A percentile compares a stretch with the other conserved stretches of the same genome.
These are phyloP conservation scores for Pseudogymnoascus sp. DNA, from an alignment of 2,329 filamentous ascomycete species.

Conservation along the genomic window DNA sequence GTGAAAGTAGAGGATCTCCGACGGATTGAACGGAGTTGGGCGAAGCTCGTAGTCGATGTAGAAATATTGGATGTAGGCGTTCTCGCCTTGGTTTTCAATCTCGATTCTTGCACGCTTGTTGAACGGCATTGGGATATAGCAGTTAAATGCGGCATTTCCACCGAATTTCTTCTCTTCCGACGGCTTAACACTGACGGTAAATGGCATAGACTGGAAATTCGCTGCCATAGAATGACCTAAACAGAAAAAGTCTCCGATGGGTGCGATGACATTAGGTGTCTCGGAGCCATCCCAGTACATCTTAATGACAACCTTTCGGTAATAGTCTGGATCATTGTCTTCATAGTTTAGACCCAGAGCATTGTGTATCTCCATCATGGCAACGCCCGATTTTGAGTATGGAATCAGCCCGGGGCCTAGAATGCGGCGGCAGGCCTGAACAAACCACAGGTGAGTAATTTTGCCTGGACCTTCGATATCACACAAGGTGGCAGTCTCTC, in stretches of 20 bases:
- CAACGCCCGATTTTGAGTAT: conserved; percentile 29
- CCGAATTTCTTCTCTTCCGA: conserved; percentile 29
- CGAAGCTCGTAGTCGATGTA: conserved; percentile 30
- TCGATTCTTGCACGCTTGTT: conserved; percentile 30
- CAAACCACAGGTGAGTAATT: conserved; percentile 29
- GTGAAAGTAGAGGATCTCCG: conserved; percentile 29
- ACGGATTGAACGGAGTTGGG: conserved; percentile 19
- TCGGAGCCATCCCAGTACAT: conserved; percentile 31
- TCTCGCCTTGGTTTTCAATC: conserved; percentile 29
- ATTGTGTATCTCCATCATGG: conserved; percentile 30
- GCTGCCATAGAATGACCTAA: conserved; percentile 28
- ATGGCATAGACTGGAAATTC: conserved; percentile 29
- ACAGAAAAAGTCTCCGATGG: conserved; percentile 29
- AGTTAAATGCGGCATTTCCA: conserved; percentile 29
- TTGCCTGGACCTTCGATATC: conserved; percentile 28
- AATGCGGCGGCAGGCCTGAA: conserved; percentile 29
- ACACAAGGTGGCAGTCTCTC: conserved; percentile 25
- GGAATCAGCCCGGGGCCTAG: conserved; percentile 28
- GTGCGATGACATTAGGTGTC: conserved; percentile 26
- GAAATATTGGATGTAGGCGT: conserved; percentile 30
- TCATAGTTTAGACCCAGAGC: conserved; percentile 28
- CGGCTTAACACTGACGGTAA: conserved; percentile 28
- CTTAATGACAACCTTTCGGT: conserved; percentile 29
- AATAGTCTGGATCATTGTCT: conserved; percentile 29
- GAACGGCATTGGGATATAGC: conserved; percentile 29